These are phyloP conservation scores for Fagus sylvatica DNA, from an alignment of 306 rosid species.

Conservation along the genomic window DNA sequence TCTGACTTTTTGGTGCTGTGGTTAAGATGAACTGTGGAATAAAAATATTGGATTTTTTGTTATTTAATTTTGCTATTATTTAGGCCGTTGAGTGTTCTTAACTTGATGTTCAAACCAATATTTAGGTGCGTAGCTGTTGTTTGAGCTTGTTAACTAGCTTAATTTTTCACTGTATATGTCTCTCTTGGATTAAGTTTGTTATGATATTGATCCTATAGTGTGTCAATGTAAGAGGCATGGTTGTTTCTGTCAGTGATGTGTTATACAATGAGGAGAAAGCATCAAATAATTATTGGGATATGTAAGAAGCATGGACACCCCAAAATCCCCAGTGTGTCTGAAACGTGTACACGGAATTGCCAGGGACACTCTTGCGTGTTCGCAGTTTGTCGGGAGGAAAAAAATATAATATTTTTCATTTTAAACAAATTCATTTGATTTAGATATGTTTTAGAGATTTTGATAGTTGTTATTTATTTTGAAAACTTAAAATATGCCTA, in stretches of 20 bases:
- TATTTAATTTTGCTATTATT: background rate
- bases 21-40: background rate
- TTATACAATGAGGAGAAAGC: background rate
- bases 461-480: too few species aligned
- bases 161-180: background rate
- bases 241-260: background rate
- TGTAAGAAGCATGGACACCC: too few species aligned
- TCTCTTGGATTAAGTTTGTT: background rate
- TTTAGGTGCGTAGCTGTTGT: background rate
- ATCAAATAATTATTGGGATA: constrained; percentile 3
- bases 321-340: too few species aligned
- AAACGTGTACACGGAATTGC: too few species aligned
- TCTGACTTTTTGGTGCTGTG: background rate
- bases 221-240: background rate
- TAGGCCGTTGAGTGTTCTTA: background rate
- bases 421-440: too few species aligned
- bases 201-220: background rate
- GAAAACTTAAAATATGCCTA: too few species aligned
- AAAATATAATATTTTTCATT: too few species aligned
- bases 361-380: too few species aligned
- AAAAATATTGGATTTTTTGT: background rate
- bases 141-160: background rate
- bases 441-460: too few species aligned
- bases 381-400: too few species aligned
- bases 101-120: background rate